These are phyloP conservation scores for Novymonas esmeraldas DNA, from an alignment of 208 protist genomes.

Conservation along the genomic window DNA sequence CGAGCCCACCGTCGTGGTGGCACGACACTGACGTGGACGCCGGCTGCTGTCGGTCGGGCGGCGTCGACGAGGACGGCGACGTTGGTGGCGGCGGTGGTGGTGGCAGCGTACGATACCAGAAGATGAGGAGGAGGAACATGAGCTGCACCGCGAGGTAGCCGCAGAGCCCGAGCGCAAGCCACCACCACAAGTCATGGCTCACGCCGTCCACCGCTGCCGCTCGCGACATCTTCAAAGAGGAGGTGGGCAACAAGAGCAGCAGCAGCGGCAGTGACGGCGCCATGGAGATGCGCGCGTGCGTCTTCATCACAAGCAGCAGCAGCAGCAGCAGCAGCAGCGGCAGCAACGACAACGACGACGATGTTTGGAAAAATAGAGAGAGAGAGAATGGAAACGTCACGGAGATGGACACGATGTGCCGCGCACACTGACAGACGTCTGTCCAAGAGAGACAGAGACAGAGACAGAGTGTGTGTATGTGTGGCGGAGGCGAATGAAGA, in stretches of 20 bases:
- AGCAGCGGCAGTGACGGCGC: too few relatives aligned
- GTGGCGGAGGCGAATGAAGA: not conserved
- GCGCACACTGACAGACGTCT: not conserved
- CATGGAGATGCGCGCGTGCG: too few relatives aligned
- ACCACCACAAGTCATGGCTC: constrained; percentile 5
- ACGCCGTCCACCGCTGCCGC: not conserved
- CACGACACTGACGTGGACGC: not conserved
- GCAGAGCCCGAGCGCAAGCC: constrained; percentile 7
- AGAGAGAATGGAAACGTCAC: not conserved
- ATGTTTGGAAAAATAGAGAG: not conserved
- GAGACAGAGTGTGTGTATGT: not conserved
- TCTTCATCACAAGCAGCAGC: not conserved
- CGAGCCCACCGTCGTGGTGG: not conserved
- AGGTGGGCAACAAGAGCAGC: not conserved
- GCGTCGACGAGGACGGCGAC: too few relatives aligned
- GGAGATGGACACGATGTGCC: not conserved
- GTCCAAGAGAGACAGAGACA: not conserved
- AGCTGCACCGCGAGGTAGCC: not conserved
- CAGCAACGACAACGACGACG: not conserved
- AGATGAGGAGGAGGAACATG: constrained; percentile 1
- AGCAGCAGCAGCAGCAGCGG: not conserved
- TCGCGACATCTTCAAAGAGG: not conserved
- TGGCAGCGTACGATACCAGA: not conserved
- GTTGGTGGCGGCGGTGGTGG: not conserved
- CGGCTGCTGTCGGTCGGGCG: too few relatives aligned